Base-by-base conservation (phyloP, 1,284 basidiomycete species). In the Papiliotrema terrestris region DNA sequence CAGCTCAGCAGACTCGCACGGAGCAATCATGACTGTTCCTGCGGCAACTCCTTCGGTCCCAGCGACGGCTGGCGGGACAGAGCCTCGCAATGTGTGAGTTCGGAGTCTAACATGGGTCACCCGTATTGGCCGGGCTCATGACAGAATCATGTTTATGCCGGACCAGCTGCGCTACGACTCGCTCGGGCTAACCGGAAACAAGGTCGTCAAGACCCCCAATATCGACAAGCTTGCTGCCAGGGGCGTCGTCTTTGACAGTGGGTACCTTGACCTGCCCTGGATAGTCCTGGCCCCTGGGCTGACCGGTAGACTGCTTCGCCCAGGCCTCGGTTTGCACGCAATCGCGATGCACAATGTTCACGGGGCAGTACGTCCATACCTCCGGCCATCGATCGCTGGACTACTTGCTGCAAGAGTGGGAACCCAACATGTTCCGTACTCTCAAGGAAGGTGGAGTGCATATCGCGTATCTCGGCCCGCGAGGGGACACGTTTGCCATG, bases 301-400 rank as follows among this genome's bases (percentile, higher is more conserved):
- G 11, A 32, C 11, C 29, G 11, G 6, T 11, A 56, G 55, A 56
- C 38, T 56, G 55, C 50, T 56, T 56, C 45, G 25, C 55, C 1
- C 55, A 56, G 39, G 55, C 55, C 6, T 52, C 55, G 8, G 55
- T 56, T 25, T 56, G 55, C 39, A 56, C 55, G 13, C 55, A 56
- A 41, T 52, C 50, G 3, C 49, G 55, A 29, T 56, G 55, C 45
- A 29, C 55, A n/a, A 56, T 56, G 55, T 56, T 56, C 45, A 51
- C 55, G 4, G 55, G 55, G 0, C 49, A 56, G 29, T 56, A 56
- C 50, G 25, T 52, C 19, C 55, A 56, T 35, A 56, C 55, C 17
- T 46, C 55, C 8, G 55, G 36, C 17, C 55, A 56, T 36, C 42
- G 55, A 19, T 52, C 50, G n/a, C 51, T 56, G 23, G 55, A 56